Conservation (phyloP, 2,329 filamentous ascomycete genomes). For the Arachnopeziza araneosa region DNA sequence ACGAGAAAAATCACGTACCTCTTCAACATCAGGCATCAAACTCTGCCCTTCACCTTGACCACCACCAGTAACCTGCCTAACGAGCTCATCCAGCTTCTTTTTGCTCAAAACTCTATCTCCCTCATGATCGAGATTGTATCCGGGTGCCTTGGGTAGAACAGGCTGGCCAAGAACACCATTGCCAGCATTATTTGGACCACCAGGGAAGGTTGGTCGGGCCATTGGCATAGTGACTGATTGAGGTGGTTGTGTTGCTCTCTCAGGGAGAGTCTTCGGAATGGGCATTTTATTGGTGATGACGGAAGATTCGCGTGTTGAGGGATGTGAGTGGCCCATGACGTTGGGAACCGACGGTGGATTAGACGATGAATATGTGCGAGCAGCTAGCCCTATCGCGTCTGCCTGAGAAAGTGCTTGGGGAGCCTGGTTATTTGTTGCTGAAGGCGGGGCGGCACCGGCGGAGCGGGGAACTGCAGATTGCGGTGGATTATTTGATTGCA, state of each 20-base stretch:
- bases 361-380: constrained; percentile 28
- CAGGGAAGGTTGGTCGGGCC: constrained; percentile 75
- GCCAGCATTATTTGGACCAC: constrained; percentile 66
- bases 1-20: constrained; percentile 51
- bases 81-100: constrained; percentile 93
- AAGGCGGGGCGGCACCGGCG: constrained; percentile 19
- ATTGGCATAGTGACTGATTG: constrained; percentile 68
- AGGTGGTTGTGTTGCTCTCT: constrained; percentile 62
- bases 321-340: constrained; percentile 30
- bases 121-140: constrained; percentile 84
- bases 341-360: constrained; percentile 23
- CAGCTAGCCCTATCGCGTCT: constrained; percentile 28
- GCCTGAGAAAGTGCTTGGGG: constrained; percentile 28
- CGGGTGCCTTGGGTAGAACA: constrained; percentile 72
- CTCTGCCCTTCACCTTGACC: constrained; percentile 64
- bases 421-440: constrained; percentile 15
- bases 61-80: constrained; percentile 85
- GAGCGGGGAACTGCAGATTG: constrained; percentile 28
- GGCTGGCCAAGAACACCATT: constrained; percentile 85
- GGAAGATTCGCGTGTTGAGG: constrained; percentile 22
- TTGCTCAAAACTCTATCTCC: constrained; percentile 93
- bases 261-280: constrained; percentile 62
- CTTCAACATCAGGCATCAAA: constrained; percentile 88
- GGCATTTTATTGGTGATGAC: constrained; percentile 30
- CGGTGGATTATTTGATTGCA: constrained; percentile 23